Percentiles rank a stretch among this genome's conserved stretches.
phyloP scores from a whole-genome alignment of 1,284 basidiomycete genomes.

The Cryptococcus floricola region DNA sequence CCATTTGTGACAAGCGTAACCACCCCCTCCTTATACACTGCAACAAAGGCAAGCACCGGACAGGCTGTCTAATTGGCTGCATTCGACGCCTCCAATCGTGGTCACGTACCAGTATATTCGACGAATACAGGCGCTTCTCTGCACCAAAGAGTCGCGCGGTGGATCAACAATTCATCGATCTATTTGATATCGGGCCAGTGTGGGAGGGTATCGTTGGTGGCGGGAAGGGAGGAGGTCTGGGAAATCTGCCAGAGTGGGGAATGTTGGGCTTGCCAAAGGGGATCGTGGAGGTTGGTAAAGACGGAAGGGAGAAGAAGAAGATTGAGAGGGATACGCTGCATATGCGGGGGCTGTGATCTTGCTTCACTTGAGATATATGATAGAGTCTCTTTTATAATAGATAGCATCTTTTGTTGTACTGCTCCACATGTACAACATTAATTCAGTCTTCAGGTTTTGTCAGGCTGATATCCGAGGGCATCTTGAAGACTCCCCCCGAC shows the following conservation, averaged over 20 bases:
- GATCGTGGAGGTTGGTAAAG: background rate
- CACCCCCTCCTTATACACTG: slow-evolving; percentile 58
- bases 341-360: background rate
- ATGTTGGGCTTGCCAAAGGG: slow-evolving; percentile 33
- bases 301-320: slow-evolving; percentile 2
- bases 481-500: no score
- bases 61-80: slow-evolving; percentile 57
- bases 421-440: background rate
- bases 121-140: slow-evolving; percentile 55
- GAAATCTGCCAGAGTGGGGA: slow-evolving; percentile 40
- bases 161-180: slow-evolving; percentile 58
- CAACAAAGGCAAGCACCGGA: slow-evolving; percentile 60
- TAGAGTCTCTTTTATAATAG: no score
- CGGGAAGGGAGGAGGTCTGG: slow-evolving; percentile 26
- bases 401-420: background rate
- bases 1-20: slow-evolving; percentile 55
- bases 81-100: slow-evolving; percentile 55
- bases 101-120: slow-evolving; percentile 55
- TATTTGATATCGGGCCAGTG: slow-evolving; percentile 46
- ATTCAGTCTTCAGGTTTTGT: no score
- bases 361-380: background rate
- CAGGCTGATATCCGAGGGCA: no score
- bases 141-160: slow-evolving; percentile 54
- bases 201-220: slow-evolving; percentile 33
- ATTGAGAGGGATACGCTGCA: background rate